Base-by-base conservation (phyloP, 345 rosid genomes). In the Brassica rapa region DNA sequence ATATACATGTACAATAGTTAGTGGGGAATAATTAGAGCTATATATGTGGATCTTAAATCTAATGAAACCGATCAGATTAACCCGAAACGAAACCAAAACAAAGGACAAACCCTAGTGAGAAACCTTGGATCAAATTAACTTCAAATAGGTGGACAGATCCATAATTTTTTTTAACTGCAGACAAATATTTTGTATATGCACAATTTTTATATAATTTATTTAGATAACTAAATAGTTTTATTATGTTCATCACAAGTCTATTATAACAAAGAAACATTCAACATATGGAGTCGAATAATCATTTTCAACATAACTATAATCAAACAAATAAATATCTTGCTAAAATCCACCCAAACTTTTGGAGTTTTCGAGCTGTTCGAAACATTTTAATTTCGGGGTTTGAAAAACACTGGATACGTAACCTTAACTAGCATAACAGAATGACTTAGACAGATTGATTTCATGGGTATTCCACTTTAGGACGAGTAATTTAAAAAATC, bases 1-100 rank as follows among this genome's bases (percentile, higher is more conserved):
- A 61, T 2, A 11, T 24, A 5, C 10, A n/a, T 23, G 43, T 75
- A 16, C 4, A 74, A 15, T 35, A 77, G 65, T 63, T 71, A 77
- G 60, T 77, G 76, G 81, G 71, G 23, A 24, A 63, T 69, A 69
- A 51, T 62, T 32, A 76, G 80, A 15, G 21, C 56, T 46, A 46
- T n/a, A n/a, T n/a, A n/a, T 46, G 15, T 46, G 16, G 55, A 57
- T 67, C 56, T 51, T 4, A 51, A 51, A 51, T n/a, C 21, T 51
- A 51, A 46, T 51, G 56, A 51, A 51, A 5, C 56, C 7, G 21
- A 51, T 51, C 56, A 51, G 56, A 51, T 51, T 5, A n/a, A 51
- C 8, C 56, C 56, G 56, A n/a, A 51, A 51, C 8, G 16, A 4
- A 12, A 46, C 14, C 43, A 39, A 41, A 41, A 41, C 12, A 43